These are phyloP conservation scores for Carex parvula DNA, from an alignment of 176 grass and related monocot genomes.

Conservation along the genomic window DNA sequence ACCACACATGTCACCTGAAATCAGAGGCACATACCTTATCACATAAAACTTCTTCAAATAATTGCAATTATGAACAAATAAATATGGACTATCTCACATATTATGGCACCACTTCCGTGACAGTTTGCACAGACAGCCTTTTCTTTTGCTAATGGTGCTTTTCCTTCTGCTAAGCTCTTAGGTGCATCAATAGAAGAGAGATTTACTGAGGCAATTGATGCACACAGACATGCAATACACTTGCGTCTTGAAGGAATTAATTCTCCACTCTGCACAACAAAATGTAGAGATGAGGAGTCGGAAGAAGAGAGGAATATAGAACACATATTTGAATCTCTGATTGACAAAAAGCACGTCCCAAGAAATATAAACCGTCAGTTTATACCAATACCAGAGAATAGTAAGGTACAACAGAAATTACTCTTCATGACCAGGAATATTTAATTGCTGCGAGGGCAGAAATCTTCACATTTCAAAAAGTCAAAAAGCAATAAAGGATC, in stretches of 20 bases:
- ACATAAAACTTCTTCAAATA: not conserved
- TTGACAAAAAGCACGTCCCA: not conserved
- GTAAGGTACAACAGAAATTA: not conserved
- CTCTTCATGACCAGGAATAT: not conserved
- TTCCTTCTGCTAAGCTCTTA: conserved; percentile 43
- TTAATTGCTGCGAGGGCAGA: not conserved
- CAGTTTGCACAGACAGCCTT: conserved; percentile 87
- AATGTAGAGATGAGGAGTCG: not conserved
- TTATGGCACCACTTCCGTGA: conserved; percentile 61
- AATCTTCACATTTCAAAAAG: not conserved
- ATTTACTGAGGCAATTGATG: conserved; percentile 57
- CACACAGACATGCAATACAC: conserved; percentile 64
- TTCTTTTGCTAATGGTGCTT: conserved; percentile 28
- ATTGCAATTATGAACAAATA: not conserved
- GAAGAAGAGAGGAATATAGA: not conserved
- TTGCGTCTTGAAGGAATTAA: conserved; percentile 51
- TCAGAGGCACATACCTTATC: not conserved
- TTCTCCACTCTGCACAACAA: conserved; percentile 35
- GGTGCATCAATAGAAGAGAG: conserved; percentile 38
- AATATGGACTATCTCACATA: conserved; percentile 54
- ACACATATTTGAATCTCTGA: not conserved
- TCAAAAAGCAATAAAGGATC: not conserved
- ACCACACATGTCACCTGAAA: conserved; percentile 93
- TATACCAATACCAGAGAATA: not conserved
- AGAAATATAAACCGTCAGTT: not conserved